Evolutionary conservation across 1,284 basidiomycete genomes (phyloP).

Genomic region (Cryptococcus neoformans): DNA sequence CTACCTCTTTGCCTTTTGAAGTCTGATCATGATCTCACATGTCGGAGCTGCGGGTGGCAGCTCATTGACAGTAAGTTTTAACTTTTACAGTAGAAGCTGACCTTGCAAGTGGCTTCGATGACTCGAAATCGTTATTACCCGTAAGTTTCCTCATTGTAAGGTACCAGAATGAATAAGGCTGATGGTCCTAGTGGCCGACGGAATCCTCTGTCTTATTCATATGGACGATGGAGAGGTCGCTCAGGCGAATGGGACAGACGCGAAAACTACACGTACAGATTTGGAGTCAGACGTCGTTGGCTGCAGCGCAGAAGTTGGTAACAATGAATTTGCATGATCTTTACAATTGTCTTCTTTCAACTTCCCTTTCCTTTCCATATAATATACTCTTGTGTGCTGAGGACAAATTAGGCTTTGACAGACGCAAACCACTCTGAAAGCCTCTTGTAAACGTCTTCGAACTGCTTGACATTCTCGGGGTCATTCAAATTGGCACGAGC

Average conservation of each 20-base stretch:
- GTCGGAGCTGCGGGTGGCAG: conserved; percentile 23
- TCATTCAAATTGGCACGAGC: conserved; percentile 65
- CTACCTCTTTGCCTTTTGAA: conserved; percentile 21
- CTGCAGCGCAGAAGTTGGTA: conserved; percentile 1
- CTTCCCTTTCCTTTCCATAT: not conserved
- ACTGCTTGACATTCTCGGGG: conserved; percentile 63
- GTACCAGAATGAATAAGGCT: not conserved
- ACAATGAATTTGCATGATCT: not conserved
- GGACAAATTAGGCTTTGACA: conserved; percentile 7
- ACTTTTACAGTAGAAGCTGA: not conserved
- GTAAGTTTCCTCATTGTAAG: conserved; percentile 10
- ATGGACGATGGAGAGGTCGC: conserved; percentile 10
- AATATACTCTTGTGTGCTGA: not conserved
- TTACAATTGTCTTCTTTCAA: conserved; percentile 2
- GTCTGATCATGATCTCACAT: conserved; percentile 16
- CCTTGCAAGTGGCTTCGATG: not conserved
- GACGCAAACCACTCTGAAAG: conserved; percentile 55
- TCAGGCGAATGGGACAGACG: conserved; percentile 16
- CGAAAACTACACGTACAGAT: conserved; percentile 21
- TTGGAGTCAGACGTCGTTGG: conserved; percentile 7
- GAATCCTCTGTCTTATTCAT: conserved; percentile 10
- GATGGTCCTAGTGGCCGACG: conserved; percentile 16
- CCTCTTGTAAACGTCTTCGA: conserved; percentile 61
- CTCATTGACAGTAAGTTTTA: conserved; percentile 13
- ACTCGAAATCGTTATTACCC: conserved; percentile 21